Percentiles rank a stretch among this genome's conserved stretches.
Evolutionary conservation across 352 stramenopile species (phyloP).

Genomic region (Globisporangium yorkense): DNA sequence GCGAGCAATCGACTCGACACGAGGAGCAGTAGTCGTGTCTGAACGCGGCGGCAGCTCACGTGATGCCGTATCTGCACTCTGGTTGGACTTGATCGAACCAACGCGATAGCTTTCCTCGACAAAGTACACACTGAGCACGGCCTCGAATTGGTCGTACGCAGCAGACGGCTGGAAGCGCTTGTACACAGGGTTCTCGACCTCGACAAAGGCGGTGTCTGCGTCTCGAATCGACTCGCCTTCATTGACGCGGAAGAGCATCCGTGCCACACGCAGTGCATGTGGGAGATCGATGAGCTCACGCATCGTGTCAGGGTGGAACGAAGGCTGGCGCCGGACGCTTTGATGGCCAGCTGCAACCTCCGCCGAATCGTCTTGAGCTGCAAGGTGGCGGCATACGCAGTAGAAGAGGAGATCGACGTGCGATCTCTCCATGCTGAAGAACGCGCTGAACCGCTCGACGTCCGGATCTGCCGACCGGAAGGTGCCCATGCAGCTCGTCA

Average conservation of each 20-base stretch:
- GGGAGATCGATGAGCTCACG: conserved; percentile 48
- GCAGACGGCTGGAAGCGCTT: conserved; percentile 40
- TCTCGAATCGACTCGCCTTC: conserved; percentile 30
- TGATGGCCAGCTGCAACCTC: neutral
- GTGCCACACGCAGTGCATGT: conserved; percentile 36
- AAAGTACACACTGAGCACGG: conserved; percentile 40
- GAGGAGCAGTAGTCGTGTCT: neutral
- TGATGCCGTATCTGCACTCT: neutral
- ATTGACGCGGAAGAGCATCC: conserved; percentile 42
- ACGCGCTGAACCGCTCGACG: conserved; percentile 52
- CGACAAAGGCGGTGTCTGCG: conserved; percentile 33
- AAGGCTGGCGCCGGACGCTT: conserved; percentile 25
- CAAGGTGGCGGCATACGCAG: conserved; percentile 42
- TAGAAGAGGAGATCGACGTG: conserved; percentile 61
- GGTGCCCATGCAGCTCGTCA: conserved; percentile 23
- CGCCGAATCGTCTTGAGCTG: conserved; percentile 1
- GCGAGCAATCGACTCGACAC: conserved; percentile 17
- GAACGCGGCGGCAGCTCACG: neutral
- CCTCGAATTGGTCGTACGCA: conserved; percentile 43
- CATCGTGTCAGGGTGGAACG: conserved; percentile 44
- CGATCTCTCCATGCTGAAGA: conserved; percentile 37
- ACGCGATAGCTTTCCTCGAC: neutral
- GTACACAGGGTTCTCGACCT: conserved; percentile 56
- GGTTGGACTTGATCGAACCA: neutral
- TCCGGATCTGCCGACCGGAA: conserved; percentile 46